Conservation (phyloP, 148 eudicot genomes). For the Fagopyrum homotropicum region DNA sequence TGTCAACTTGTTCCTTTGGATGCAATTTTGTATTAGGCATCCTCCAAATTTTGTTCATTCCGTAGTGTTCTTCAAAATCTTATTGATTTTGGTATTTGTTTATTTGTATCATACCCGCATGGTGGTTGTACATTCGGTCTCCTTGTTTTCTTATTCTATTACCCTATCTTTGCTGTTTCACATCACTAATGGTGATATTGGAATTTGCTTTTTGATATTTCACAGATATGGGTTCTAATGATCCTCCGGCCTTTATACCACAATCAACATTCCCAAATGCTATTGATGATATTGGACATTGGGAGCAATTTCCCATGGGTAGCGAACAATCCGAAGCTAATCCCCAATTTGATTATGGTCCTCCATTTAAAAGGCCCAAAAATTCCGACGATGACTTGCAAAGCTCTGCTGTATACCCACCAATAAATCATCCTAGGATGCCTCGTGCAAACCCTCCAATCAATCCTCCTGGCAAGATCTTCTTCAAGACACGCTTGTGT, state of each 20-base stretch:
- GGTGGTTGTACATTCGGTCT: not conserved
- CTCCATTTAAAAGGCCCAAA: constrained; percentile 43
- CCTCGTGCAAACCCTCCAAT: constrained; percentile 30
- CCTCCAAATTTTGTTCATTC: not conserved
- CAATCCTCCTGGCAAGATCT: constrained; percentile 56
- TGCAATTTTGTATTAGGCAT: not conserved
- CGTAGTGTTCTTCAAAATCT: not conserved
- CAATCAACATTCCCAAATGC: constrained; percentile 16
- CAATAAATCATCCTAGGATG: constrained; percentile 24
- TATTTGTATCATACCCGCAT: not conserved
- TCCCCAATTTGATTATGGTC: constrained; percentile 35
- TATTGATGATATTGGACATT: constrained; percentile 19
- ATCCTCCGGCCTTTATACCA: not conserved
- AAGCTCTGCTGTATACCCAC: constrained; percentile 14
- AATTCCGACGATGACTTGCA: constrained; percentile 22
- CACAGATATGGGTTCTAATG: constrained; percentile 8
- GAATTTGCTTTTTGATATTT: not conserved
- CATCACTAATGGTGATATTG: not conserved
- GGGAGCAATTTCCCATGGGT: constrained; percentile 19
- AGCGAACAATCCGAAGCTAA: constrained; percentile 7
- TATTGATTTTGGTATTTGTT: not conserved
- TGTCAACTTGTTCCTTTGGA: not conserved
- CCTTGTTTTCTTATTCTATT: not conserved
- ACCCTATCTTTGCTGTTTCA: not conserved
- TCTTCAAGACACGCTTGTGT: constrained; percentile 75